Evolutionary conservation across 441 rosid species (phyloP).

Genomic region (Melastoma candidum): DNA sequence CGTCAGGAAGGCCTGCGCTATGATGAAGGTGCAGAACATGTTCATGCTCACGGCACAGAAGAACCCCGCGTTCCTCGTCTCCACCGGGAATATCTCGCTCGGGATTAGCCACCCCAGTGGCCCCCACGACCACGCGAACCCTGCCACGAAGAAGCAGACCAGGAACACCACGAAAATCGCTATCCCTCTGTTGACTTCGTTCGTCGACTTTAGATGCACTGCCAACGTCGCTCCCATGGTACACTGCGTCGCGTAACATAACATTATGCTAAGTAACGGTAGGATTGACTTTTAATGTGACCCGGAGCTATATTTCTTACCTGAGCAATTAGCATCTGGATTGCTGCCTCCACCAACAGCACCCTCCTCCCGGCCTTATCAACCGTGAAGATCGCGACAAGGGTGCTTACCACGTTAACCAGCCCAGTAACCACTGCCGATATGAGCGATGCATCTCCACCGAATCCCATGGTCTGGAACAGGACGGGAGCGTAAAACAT

Average conservation of each 20-base stretch:
- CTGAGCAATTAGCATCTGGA: conserved; percentile 42
- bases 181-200: conserved; percentile 15
- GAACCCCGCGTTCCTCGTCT: conserved; percentile 48
- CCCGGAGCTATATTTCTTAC: conserved; percentile 14
- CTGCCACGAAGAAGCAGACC: conserved; percentile 45
- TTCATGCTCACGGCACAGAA: conserved; percentile 51
- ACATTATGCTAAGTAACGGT: background rate
- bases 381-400: conserved; percentile 31
- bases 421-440: conserved; percentile 51
- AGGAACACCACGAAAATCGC: conserved; percentile 31
- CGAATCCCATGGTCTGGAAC: conserved; percentile 66
- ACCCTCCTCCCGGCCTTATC: conserved; percentile 45
- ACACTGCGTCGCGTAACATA: conserved; percentile 15
- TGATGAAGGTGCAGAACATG: conserved; percentile 55
- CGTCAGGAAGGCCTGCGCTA: conserved; percentile 62
- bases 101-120: conserved; percentile 77
- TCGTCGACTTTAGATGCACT: conserved; percentile 23
- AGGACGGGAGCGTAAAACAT: conserved; percentile 78
- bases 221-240: conserved; percentile 34
- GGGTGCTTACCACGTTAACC: conserved; percentile 40
- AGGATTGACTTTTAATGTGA: background rate
- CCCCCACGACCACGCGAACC: conserved; percentile 93
- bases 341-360: conserved; percentile 35
- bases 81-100: conserved; percentile 56
- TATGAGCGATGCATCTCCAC: conserved; percentile 36